Evolutionary conservation across 352 stramenopile genomes (phyloP).

Genomic region (Aphanomyces euteiches): DNA sequence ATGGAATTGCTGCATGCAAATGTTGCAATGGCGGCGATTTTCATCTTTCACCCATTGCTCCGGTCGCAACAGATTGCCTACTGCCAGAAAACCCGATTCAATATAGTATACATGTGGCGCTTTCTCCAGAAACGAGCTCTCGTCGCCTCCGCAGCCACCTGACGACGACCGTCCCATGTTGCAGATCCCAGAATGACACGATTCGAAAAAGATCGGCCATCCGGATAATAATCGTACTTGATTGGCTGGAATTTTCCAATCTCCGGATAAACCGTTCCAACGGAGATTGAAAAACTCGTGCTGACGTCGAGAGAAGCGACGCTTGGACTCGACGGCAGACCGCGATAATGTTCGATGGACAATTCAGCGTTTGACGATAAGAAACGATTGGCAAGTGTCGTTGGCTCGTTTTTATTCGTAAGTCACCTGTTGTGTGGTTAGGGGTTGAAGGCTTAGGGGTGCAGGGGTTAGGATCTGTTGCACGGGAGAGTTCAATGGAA

Average conservation of each 20-base stretch:
- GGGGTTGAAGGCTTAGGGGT: no score
- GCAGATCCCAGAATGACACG: conserved; percentile 7
- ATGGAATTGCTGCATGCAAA: conserved; percentile 79
- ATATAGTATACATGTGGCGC: conserved; percentile 57
- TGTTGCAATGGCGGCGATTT: conserved; percentile 68
- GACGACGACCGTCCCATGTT: neutral
- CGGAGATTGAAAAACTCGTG: neutral
- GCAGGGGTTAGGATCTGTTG: no score
- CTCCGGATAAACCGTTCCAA: neutral
- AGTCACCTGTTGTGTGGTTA: no score
- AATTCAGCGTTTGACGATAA: no score
- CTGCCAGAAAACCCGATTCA: conserved; percentile 64
- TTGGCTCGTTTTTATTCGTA: no score
- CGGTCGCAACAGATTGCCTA: conserved; percentile 61
- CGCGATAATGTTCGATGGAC: no score
- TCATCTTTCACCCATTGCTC: conserved; percentile 67
- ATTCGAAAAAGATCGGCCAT: conserved; percentile 14
- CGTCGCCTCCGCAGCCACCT: neutral
- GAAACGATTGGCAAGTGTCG: no score
- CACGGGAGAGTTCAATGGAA: no score
- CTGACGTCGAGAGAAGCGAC: no score
- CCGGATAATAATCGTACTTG: neutral
- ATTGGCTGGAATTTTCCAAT: neutral
- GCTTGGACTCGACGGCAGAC: no score
- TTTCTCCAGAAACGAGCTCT: neutral